phyloP scores from a whole-genome alignment of 257 asterid genomes.

The Cruciata laevipes region DNA sequence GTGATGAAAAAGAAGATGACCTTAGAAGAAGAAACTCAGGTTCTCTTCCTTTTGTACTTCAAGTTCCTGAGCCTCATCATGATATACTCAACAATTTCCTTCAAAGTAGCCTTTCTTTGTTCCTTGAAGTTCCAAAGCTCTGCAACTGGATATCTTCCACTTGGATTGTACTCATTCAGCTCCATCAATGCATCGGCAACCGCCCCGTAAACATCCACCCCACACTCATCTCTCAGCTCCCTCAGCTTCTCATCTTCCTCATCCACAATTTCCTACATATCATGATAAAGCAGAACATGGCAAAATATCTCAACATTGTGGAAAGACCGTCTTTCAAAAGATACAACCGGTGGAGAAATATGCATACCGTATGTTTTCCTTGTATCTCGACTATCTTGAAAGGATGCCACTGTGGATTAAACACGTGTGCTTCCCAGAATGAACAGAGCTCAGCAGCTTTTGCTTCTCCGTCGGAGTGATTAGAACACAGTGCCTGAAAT shows the following conservation, averaged over 20 bases:
- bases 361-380: background rate
- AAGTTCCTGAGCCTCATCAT: background rate
- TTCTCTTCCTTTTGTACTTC: conserved; percentile 11
- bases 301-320: too few species aligned
- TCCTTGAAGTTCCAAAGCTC: conserved; percentile 17
- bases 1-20: too few species aligned
- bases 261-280: conserved; percentile 11
- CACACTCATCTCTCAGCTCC: conserved; percentile 8
- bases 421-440: conserved; percentile 1
- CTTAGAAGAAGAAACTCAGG: background rate
- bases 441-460: conserved; percentile 5
- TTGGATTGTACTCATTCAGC: conserved; percentile 22
- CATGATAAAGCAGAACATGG: too few species aligned
- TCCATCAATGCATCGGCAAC: conserved; percentile 17
- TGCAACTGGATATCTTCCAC: conserved; percentile 20
- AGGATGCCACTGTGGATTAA: conserved; percentile 5
- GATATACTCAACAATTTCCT: conserved; percentile 17
- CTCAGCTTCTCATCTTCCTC: conserved; percentile 12
- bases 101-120: conserved; percentile 15
- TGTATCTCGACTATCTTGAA: background rate
- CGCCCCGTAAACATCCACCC: conserved; percentile 12
- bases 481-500: background rate
- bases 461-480: background rate
- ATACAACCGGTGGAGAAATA: background rate
- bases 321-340: background rate